Percentiles rank a stretch among this genome's conserved stretches.
phyloP scores from a whole-genome alignment of 306 rosid genomes.

The Quercus agrifolia region DNA sequence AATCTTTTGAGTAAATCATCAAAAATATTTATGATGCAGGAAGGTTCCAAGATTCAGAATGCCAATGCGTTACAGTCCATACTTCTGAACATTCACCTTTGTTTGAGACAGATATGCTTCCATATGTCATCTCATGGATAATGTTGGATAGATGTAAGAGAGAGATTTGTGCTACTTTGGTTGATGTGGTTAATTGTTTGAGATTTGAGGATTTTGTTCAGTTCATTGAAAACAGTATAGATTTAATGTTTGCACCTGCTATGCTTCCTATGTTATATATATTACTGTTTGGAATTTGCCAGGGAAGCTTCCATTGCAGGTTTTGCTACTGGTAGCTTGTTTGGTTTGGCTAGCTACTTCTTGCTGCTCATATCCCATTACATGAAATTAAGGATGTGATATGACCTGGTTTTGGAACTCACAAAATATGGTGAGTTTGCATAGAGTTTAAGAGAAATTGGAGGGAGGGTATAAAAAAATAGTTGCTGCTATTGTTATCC shows the following conservation, averaged over 20 bases:
- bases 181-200: conserved; percentile 33
- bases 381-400: not conserved
- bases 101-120: conserved; percentile 15
- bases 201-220: conserved; percentile 21
- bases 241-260: conserved; percentile 22
- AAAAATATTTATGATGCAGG: conserved; percentile 40
- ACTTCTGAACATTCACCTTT: conserved; percentile 43
- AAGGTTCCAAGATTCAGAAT: conserved; percentile 81
- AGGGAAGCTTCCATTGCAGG: conserved; percentile 12
- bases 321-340: not conserved
- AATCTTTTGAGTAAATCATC: not conserved
- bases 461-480: too few relatives aligned
- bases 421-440: too few relatives aligned
- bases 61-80: conserved; percentile 78
- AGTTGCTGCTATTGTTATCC: too few relatives aligned
- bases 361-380: not conserved
- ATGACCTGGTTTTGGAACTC: not conserved
- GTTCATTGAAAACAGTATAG: conserved; percentile 27
- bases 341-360: not conserved
- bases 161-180: conserved; percentile 7
- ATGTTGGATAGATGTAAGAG: conserved; percentile 14
- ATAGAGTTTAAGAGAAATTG: too few relatives aligned
- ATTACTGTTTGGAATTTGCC: conserved; percentile 14
- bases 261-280: conserved; percentile 15
- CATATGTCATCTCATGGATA: conserved; percentile 15